Evolutionary conservation across 139 green algal genomes (phyloP), one percentile per base, ranked within the genome.

Genomic region (Chlamydomonas urium): DNA sequence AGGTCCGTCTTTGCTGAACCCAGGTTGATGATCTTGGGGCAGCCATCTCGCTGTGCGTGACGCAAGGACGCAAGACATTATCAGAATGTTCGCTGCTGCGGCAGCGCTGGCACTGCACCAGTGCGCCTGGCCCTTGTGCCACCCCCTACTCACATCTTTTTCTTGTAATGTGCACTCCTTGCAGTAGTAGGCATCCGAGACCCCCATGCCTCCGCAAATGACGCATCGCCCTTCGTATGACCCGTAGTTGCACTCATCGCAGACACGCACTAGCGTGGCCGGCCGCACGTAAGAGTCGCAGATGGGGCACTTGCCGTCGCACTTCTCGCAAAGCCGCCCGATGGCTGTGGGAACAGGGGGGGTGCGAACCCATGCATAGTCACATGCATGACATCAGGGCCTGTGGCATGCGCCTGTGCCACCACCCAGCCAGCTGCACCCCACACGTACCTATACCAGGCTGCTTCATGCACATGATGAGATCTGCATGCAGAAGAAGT

Each of bases 191-290:
- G 96, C 96, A 75, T 99, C 96, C 24, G 90, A 93, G 0, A 99
- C 90, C 35, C 96, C 96, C 21, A 90, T 81, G 35, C 92, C 93
- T 45, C 94, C 93, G 72, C 93, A 99, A 47, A 99, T 97, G 26
- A 98, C 92, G 76, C 94, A 99, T n/a, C 93, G 83, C 28, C 94
- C 95, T 67, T 93, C 86, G 62, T 96, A 95, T n/a, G 80, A 90
- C 21, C 94, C 94, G 65, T 99, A 99, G 83, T 99, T 99, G 85
- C 95, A 99, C 81, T 99, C 96, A 63, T 99, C 96, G 71, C 96
- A 99, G 0, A 99, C 87, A 1, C 96, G 83, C 29, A 98, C 96
- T n/a, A 99, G 83, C 26, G 92, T 98, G 50, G 84, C 87, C 1
- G 96, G 96, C 6, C 94, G 85, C 57, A 99, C 96, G 75, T 96